Conservation (phyloP, 495 filamentous ascomycete genomes). For the Aspergillus ellipticus region DNA sequence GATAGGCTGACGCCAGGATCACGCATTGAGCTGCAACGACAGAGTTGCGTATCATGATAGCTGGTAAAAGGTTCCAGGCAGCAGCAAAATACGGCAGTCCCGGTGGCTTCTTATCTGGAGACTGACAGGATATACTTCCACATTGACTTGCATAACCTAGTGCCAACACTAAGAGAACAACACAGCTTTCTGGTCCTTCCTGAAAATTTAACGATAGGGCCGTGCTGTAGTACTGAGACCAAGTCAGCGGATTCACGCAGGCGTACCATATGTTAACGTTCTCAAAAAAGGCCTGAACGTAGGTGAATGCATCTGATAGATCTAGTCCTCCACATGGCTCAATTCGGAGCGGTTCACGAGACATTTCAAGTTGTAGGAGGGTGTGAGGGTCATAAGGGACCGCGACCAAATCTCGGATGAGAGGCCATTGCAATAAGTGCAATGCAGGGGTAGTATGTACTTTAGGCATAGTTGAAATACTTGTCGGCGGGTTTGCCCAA, state of each 20-base stretch:
- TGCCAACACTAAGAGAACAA: slow-evolving; percentile 75
- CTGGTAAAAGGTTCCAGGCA: slow-evolving; percentile 72
- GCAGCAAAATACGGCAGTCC: slow-evolving; percentile 78
- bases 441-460: slow-evolving; percentile 75
- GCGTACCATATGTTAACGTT: slow-evolving; percentile 82
- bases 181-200: slow-evolving; percentile 75
- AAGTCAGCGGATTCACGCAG: slow-evolving; percentile 78
- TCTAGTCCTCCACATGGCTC: slow-evolving; percentile 59
- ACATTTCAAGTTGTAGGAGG: slow-evolving; percentile 77
- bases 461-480: slow-evolving; percentile 82
- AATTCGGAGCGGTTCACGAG: slow-evolving; percentile 64
- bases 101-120: slow-evolving; percentile 67
- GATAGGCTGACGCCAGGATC: slow-evolving; percentile 71
- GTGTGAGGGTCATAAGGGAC: slow-evolving; percentile 74
- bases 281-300: slow-evolving; percentile 74
- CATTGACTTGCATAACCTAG: slow-evolving; percentile 66
- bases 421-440: slow-evolving; percentile 74
- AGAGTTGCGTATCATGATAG: slow-evolving; percentile 73
- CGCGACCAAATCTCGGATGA: slow-evolving; percentile 72
- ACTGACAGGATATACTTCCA: slow-evolving; percentile 69
- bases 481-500: slow-evolving; percentile 63
- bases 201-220: slow-evolving; percentile 70
- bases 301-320: slow-evolving; percentile 67
- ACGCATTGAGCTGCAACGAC: slow-evolving; percentile 75
- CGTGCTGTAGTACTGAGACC: slow-evolving; percentile 69